phyloP scores from a whole-genome alignment of 2,329 filamentous ascomycete species.

The Epichloe gansuensis region DNA sequence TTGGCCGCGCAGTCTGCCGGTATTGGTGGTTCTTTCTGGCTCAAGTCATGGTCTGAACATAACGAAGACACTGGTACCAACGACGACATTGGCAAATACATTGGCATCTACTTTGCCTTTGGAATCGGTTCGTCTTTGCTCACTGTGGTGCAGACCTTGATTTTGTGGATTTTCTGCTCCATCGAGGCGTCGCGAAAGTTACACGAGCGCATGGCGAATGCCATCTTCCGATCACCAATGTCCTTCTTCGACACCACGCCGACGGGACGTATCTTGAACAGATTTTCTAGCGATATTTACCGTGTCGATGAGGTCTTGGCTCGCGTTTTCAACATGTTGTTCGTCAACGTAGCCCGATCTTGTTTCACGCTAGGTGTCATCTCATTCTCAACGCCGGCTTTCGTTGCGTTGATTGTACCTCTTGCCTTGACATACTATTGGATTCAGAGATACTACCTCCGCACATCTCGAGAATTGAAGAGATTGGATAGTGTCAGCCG shows the following conservation, averaged over 20 bases:
- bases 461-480: slow-evolving; percentile 93
- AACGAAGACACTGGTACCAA: slow-evolving; percentile 61
- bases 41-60: slow-evolving; percentile 79
- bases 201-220: slow-evolving; percentile 92
- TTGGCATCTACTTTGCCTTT: slow-evolving; percentile 91
- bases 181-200: slow-evolving; percentile 96
- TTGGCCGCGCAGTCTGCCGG: slow-evolving; percentile 69
- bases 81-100: slow-evolving; percentile 70
- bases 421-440: slow-evolving; percentile 72
- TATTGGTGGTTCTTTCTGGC: slow-evolving; percentile 79
- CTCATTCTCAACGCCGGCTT: slow-evolving; percentile 65
- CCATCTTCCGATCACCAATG: slow-evolving; percentile 97
- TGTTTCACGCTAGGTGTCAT: slow-evolving; percentile 81
- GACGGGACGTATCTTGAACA: slow-evolving; percentile 87
- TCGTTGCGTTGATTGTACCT: slow-evolving; percentile 69
- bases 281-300: slow-evolving; percentile 81
- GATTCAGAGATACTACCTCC: slow-evolving; percentile 93
- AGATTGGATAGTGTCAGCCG: slow-evolving; percentile 87
- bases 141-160: slow-evolving; percentile 82
- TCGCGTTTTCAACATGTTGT: slow-evolving; percentile 95
- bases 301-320: slow-evolving; percentile 85
- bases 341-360: slow-evolving; percentile 61
- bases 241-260: slow-evolving; percentile 97
- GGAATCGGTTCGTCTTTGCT: slow-evolving; percentile 75
- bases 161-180: slow-evolving; percentile 98